Base-by-base conservation (phyloP, 169 alveolate genomes). In the Babesia divergens region DNA sequence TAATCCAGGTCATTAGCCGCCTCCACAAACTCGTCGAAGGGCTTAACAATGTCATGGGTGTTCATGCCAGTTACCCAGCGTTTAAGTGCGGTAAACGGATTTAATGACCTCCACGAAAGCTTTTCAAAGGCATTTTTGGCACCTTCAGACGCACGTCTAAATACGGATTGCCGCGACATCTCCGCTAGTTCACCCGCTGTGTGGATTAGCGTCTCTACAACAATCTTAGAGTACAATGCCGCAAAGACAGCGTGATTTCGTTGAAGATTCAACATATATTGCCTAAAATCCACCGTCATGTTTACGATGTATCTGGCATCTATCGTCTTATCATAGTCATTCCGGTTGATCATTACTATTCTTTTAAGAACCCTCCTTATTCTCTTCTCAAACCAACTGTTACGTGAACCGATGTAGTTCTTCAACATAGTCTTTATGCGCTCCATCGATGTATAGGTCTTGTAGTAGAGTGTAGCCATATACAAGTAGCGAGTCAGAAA, bases 381-480 rank as follows among this genome's bases (percentile, higher is more conserved):
- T n/a, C 47, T 43, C 42, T 18, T 26, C 16, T 60, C 59, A 24
- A 18, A 62, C 1, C 43, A 59, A 9, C 6, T n/a, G 28, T 60
- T 31, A 1, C 60, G 60, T 0, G 47, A 18, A 5, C 34, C 13
- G 31, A 46, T 0, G 32, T 2, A 13, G 20, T 43, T 29, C 47
- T 46, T 43, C 47, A 62, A 49, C 60, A 7, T 24, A 2, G 72
- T 47, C 24, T 16, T 24, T 14, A 28, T n/a, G 11, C n/a, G 24
- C 32, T 43, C 59, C 7, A 62, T 14, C 18, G 59, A 14, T 8
- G 72, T 62, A 59, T 62, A 62, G 4, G 72, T 26, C 59, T 62
- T 62, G 72, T 42, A 62, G 32, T 46, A 62, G 34, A 62, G 14
- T 9, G 72, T 62, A 32, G 72, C 47, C 72, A 46, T 62, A 59